These are phyloP conservation scores for Vanrija humicola DNA, from an alignment of 1,284 basidiomycete species.

Conservation along the genomic window DNA sequence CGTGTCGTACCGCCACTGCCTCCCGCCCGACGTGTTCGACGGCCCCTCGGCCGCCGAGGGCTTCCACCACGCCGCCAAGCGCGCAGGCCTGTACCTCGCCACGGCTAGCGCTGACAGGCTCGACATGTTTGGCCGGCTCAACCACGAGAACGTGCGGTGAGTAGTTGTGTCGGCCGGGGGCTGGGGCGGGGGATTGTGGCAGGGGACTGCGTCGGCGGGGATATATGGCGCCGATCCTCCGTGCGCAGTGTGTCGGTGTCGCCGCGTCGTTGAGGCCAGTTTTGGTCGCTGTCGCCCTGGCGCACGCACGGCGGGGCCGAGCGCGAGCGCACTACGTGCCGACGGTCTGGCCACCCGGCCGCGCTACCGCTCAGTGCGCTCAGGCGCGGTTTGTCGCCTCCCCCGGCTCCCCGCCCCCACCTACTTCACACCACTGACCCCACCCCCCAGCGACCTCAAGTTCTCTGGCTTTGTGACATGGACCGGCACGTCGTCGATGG, in stretches of 20 bases:
- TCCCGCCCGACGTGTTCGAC: slow-evolving; percentile 32
- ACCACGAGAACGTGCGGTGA: slow-evolving; percentile 49
- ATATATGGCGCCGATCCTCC: neutral
- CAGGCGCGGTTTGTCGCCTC: too few relatives aligned
- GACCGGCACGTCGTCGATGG: slow-evolving; percentile 71
- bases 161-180: too few relatives aligned
- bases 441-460: slow-evolving; percentile 62
- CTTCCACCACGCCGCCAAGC: slow-evolving; percentile 56
- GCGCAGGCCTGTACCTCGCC: slow-evolving; percentile 71
- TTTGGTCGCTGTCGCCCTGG: too few relatives aligned
- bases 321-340: too few relatives aligned
- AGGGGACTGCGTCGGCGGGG: neutral
- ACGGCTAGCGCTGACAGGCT: slow-evolving; percentile 72
- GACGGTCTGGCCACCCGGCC: too few relatives aligned
- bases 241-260: too few relatives aligned
- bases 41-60: slow-evolving; percentile 17
- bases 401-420: too few relatives aligned
- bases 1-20: slow-evolving; percentile 74
- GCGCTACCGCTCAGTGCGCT: too few relatives aligned
- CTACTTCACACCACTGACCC: slow-evolving; percentile 45
- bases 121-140: slow-evolving; percentile 47
- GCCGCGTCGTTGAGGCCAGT: too few relatives aligned
- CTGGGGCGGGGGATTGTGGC: neutral
- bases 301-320: too few relatives aligned
- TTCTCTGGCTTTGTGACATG: slow-evolving; percentile 75